Percentiles rank a stretch among this genome's conserved stretches.
Evolutionary conservation across 805 yeast genomes (phyloP).

Genomic region (Candida tibetensis): DNA sequence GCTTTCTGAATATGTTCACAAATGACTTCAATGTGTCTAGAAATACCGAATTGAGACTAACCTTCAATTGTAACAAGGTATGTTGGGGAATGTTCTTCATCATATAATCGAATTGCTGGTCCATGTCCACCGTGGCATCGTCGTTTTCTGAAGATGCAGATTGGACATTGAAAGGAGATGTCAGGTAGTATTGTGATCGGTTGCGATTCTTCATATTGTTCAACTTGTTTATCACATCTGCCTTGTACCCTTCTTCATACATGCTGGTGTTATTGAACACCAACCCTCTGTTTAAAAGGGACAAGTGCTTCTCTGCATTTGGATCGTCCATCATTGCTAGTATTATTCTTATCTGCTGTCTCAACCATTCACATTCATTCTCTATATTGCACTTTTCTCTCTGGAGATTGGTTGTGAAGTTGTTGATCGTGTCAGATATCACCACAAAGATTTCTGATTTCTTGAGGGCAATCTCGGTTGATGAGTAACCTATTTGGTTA

Average conservation of each 20-base stretch:
- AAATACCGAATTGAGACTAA: slow-evolving; percentile 33
- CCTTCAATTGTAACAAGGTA: slow-evolving; percentile 30
- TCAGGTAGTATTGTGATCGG: slow-evolving; percentile 14
- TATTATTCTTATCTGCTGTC: slow-evolving; percentile 41
- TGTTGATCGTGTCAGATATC: slow-evolving; percentile 47
- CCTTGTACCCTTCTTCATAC: slow-evolving; percentile 30
- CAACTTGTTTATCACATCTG: slow-evolving; percentile 21
- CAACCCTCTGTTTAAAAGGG: slow-evolving; percentile 27
- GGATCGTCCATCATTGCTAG: slow-evolving; percentile 39
- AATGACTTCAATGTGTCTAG: slow-evolving; percentile 34
- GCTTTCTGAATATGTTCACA: slow-evolving; percentile 27
- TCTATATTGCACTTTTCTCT: slow-evolving; percentile 38
- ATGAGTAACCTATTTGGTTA: slow-evolving; percentile 53
- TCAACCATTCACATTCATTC: slow-evolving; percentile 44
- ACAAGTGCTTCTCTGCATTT: slow-evolving; percentile 25
- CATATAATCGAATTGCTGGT: slow-evolving; percentile 25
- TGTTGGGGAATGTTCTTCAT: slow-evolving; percentile 24
- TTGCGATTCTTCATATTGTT: slow-evolving; percentile 8
- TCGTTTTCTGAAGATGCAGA: slow-evolving; percentile 9
- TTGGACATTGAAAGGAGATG: slow-evolving; percentile 26
- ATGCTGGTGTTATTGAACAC: slow-evolving; percentile 26
- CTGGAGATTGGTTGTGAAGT: slow-evolving; percentile 30
- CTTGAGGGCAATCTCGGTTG: slow-evolving; percentile 46
- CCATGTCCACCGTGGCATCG: slow-evolving; percentile 10
- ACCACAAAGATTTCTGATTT: slow-evolving; percentile 49